Conservation (phyloP, 106 monocot species). For the Posidonia australis region DNA sequence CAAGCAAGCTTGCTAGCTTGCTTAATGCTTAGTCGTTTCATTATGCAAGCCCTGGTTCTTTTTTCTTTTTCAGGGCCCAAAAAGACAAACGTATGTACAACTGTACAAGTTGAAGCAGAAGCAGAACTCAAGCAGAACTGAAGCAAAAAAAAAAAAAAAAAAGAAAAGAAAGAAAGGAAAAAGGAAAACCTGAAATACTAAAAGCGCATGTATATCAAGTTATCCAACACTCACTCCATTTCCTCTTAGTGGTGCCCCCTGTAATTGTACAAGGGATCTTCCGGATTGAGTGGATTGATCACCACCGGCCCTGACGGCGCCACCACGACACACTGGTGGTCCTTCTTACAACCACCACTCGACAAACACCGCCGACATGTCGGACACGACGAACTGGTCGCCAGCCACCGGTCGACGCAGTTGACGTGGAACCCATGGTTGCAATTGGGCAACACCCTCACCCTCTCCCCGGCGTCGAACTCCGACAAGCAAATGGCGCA, state of each 20-base stretch:
- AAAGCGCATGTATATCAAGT: background rate
- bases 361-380: slow-evolving; percentile 8
- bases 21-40: no score
- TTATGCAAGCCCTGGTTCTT: no score
- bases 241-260: background rate
- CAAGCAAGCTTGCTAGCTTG: no score
- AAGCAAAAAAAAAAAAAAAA: no score
- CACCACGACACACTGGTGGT: no score
- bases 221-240: background rate
- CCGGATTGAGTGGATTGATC: slow-evolving; percentile 1
- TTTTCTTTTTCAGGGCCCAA: no score
- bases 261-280: background rate
- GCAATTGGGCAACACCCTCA: slow-evolving; percentile 52
- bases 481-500: slow-evolving; percentile 60
- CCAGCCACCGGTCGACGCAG: slow-evolving; percentile 61
- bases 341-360: background rate
- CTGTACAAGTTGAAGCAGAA: no score
- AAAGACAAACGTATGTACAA: no score
- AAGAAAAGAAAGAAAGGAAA: no score
- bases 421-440: slow-evolving; percentile 53
- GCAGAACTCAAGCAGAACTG: no score
- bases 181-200: background rate
- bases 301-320: background rate
- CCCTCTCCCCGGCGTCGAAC: slow-evolving; percentile 32
- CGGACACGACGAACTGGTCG: slow-evolving; percentile 3